Evolutionary conservation across 305 asterid species (phyloP).

Genomic region (Coffea humblotiana): DNA sequence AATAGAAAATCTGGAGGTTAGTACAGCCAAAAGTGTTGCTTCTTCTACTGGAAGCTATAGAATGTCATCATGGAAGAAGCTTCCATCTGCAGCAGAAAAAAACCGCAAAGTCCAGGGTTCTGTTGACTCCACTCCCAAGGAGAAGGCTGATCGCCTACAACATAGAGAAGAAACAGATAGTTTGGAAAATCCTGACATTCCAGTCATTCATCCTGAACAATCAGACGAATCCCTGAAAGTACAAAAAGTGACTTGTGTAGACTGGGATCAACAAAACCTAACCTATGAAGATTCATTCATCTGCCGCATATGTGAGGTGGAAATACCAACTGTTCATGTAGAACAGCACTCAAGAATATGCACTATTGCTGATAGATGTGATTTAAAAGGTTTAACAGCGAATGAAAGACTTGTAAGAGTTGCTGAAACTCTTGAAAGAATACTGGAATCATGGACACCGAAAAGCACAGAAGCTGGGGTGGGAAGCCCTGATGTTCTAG

Average conservation of each 20-base stretch:
- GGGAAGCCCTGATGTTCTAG: constrained; percentile 61
- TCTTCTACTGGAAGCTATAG: constrained; percentile 72
- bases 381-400: constrained; percentile 85
- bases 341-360: constrained; percentile 97
- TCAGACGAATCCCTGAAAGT: constrained; percentile 50
- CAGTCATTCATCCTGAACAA: constrained; percentile 39
- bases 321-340: constrained; percentile 90
- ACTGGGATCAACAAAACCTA: constrained; percentile 76
- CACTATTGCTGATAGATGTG: constrained; percentile 96
- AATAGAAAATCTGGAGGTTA: constrained; percentile 35
- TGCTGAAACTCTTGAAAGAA: constrained; percentile 85
- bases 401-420: constrained; percentile 90
- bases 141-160: constrained; percentile 41
- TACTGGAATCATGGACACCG: constrained; percentile 85
- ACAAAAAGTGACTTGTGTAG: constrained; percentile 59
- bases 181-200: constrained; percentile 42
- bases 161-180: constrained; percentile 39
- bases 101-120: constrained; percentile 49
- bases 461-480: constrained; percentile 48
- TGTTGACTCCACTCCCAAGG: constrained; percentile 47
- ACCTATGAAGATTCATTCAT: constrained; percentile 84
- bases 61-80: constrained; percentile 98
- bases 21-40: constrained; percentile 67
- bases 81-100: constrained; percentile 79
- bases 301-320: constrained; percentile 98